A percentile compares a stretch with the other conserved stretches of the same genome.
phyloP scores from a whole-genome alignment of 257 asterid genomes.

The Nicotiana sylvestris region DNA sequence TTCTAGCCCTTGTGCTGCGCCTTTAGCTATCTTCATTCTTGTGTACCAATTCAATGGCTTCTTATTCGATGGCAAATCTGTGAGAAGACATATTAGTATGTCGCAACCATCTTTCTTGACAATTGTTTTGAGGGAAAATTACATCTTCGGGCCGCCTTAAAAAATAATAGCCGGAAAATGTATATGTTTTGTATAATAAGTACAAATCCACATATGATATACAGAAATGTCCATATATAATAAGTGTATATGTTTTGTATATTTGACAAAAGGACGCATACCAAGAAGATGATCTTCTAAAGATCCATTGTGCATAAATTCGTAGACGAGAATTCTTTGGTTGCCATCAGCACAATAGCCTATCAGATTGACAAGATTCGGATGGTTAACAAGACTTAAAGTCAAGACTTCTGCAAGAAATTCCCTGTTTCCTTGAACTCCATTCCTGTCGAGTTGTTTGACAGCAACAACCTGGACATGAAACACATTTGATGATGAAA shows the following conservation, averaged over 20 bases:
- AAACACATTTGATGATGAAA: not conserved
- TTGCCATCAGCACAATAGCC: constrained; percentile 92
- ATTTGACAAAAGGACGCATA: constrained; percentile 7
- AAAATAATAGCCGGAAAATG: no score
- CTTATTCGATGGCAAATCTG: constrained; percentile 28
- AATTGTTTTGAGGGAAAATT: no score
- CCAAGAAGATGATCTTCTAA: constrained; percentile 74
- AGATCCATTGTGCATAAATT: constrained; percentile 64
- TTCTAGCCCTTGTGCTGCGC: constrained; percentile 45
- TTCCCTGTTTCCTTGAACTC: constrained; percentile 41
- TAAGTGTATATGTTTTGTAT: no score
- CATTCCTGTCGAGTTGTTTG: constrained; percentile 45
- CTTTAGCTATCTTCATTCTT: constrained; percentile 39
- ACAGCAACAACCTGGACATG: constrained; percentile 36
- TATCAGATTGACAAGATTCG: constrained; percentile 65
- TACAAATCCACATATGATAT: no score
- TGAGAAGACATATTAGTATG: not conserved
- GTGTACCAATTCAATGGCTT: constrained; percentile 41
- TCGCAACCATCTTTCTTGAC: no score
- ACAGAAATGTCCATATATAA: no score
- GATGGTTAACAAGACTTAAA: constrained; percentile 64
- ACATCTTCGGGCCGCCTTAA: no score
- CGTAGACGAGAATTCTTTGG: constrained; percentile 74
- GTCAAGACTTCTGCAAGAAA: constrained; percentile 70
- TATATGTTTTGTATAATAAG: no score